Evolutionary conservation across 1,284 basidiomycete species (phyloP).

Genomic region (Kalmanozyma brasiliensis): DNA sequence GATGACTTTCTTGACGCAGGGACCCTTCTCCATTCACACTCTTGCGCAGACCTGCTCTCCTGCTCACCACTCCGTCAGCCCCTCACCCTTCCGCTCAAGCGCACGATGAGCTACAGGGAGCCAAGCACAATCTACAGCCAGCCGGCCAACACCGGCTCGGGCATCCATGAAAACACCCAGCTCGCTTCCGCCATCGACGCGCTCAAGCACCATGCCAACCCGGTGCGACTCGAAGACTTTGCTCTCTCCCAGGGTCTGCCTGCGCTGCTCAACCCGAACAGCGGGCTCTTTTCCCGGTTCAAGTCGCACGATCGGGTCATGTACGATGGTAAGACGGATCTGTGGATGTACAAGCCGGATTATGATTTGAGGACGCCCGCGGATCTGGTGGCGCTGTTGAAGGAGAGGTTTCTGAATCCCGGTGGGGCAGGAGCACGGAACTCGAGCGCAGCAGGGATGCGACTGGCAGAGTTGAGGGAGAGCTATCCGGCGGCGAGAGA

Average conservation of each 20-base stretch:
- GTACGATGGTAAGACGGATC: slow-evolving; percentile 82
- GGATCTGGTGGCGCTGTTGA: slow-evolving; percentile 80
- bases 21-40: slow-evolving; percentile 10
- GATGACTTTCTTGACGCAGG: slow-evolving; percentile 15
- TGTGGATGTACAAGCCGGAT: slow-evolving; percentile 87
- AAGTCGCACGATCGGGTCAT: slow-evolving; percentile 80
- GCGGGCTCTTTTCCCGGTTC: slow-evolving; percentile 80
- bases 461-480: slow-evolving; percentile 84
- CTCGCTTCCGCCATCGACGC: slow-evolving; percentile 84
- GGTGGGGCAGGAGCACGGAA: slow-evolving; percentile 35
- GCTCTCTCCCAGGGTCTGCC: slow-evolving; percentile 81
- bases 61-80: neutral
- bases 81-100: neutral
- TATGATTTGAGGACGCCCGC: slow-evolving; percentile 84
- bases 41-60: neutral
- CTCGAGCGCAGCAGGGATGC: slow-evolving; percentile 73
- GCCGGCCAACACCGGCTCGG: slow-evolving; percentile 83
- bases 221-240: slow-evolving; percentile 84
- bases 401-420: slow-evolving; percentile 53
- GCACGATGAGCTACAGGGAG: slow-evolving; percentile 30
- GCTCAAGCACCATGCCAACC: slow-evolving; percentile 78
- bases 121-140: slow-evolving; percentile 77
- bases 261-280: slow-evolving; percentile 75
- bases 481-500: slow-evolving; percentile 82
- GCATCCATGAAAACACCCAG: slow-evolving; percentile 84